A percentile compares a stretch with the other conserved stretches of the same genome.
phyloP scores from a whole-genome alignment of 2,329 filamentous ascomycete species.

The Ophiostoma quercus region DNA sequence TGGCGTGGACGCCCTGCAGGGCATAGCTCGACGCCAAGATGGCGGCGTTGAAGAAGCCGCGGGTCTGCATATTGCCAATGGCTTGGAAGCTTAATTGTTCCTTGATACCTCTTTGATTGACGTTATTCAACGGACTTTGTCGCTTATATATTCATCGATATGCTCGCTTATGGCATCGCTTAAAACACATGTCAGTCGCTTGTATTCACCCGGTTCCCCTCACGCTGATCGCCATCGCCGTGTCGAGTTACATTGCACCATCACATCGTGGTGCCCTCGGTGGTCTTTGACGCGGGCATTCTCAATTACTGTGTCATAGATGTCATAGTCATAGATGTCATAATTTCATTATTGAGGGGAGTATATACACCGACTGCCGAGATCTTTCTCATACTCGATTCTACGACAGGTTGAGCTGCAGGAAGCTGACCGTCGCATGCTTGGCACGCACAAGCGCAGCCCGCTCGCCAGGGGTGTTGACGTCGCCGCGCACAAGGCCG shows the following conservation, averaged over 20 bases:
- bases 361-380: conserved; percentile 34
- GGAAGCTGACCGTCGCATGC: conserved; percentile 44
- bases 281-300: not conserved
- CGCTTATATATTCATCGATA: not conserved
- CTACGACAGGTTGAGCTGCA: conserved; percentile 30
- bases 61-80: not conserved
- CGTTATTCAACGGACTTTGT: not conserved
- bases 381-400: not conserved
- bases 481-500: conserved; percentile 42
- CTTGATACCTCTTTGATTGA: not conserved
- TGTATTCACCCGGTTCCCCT: not conserved
- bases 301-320: not conserved
- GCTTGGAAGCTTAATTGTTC: not conserved
- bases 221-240: not conserved
- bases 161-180: not conserved
- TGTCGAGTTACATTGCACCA: not conserved
- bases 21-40: not conserved
- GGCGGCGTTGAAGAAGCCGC: not conserved
- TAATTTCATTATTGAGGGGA: not conserved
- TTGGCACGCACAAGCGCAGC: conserved; percentile 45
- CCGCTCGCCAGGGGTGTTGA: conserved; percentile 37
- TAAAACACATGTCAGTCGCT: not conserved
- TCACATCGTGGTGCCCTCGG: not conserved
- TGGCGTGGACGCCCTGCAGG: not conserved
- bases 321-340: not conserved